A percentile compares a stretch with the other conserved stretches of the same genome.
Evolutionary conservation across 805 yeast species (phyloP).

Genomic region (Yueomyces sp.): DNA sequence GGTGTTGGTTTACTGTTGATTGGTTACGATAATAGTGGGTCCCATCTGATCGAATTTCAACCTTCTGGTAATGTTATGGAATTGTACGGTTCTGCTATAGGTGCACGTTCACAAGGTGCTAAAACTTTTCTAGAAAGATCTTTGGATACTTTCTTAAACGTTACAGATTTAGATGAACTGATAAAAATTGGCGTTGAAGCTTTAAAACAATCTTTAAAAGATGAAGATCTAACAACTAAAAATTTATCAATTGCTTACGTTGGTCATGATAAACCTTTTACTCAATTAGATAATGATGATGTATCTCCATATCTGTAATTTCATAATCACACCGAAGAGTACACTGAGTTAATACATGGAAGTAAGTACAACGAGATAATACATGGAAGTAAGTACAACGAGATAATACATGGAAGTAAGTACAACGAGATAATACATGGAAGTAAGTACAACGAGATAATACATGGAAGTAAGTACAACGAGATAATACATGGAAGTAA

Average conservation of each 20-base stretch:
- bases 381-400: no score
- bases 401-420: no score
- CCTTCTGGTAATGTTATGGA: constrained; percentile 92
- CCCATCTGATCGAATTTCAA: constrained; percentile 88
- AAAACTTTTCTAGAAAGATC: constrained; percentile 89
- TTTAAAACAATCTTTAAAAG: constrained; percentile 88
- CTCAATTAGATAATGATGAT: constrained; percentile 72
- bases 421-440: no score
- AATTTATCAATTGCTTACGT: constrained; percentile 90
- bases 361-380: no score
- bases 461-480: no score
- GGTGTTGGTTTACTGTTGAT: constrained; percentile 90
- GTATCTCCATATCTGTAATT: constrained; percentile 32
- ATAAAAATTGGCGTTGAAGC: constrained; percentile 82
- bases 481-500: no score
- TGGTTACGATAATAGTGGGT: constrained; percentile 88
- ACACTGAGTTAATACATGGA: no score
- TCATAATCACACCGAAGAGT: no score
- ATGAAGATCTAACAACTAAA: constrained; percentile 70
- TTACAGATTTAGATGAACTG: constrained; percentile 53
- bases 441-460: no score
- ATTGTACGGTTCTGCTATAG: constrained; percentile 88
- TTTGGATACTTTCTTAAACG: constrained; percentile 49
- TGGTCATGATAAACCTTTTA: constrained; percentile 67
- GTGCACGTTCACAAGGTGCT: constrained; percentile 98